A percentile compares a stretch with the other conserved stretches of the same genome.
Conservation (phyloP, 768 basidiomycete species). For the Pleurotus tuber-regium region DNA sequence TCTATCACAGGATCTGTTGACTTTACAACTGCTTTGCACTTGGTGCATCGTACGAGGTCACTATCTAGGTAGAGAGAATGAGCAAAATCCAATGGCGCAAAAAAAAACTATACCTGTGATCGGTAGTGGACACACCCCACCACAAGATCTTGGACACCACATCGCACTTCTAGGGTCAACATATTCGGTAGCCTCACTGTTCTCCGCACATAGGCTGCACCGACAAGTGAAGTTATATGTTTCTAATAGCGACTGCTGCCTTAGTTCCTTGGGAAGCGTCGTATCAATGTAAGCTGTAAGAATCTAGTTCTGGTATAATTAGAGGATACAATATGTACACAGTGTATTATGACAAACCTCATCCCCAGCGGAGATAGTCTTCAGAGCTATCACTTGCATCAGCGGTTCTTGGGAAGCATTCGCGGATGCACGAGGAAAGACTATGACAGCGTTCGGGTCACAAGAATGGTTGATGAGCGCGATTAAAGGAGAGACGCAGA, state of each 20-base stretch:
- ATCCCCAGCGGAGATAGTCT: conserved; percentile 58
- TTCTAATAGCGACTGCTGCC: conserved; percentile 58
- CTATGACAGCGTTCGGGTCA: conserved; percentile 84
- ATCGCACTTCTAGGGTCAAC: conserved; percentile 70
- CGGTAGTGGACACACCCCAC: conserved; percentile 59
- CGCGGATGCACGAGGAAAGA: conserved; percentile 66
- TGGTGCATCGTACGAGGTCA: conserved; percentile 45
- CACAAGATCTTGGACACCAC: conserved; percentile 67
- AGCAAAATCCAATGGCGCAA: background rate
- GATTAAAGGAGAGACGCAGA: conserved; percentile 73
- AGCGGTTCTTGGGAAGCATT: conserved; percentile 44
- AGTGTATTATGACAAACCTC: conserved; percentile 48
- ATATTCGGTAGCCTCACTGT: background rate
- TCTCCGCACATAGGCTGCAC: conserved; percentile 55
- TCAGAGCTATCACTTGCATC: conserved; percentile 73
- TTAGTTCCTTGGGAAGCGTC: conserved; percentile 55
- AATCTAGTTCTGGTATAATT: conserved; percentile 45
- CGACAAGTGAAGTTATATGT: conserved; percentile 79
- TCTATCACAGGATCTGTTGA: conserved; percentile 57
- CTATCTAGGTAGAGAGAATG: conserved; percentile 36
- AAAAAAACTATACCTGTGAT: conserved; percentile 30
- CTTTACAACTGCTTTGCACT: conserved; percentile 49
- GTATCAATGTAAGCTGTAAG: conserved; percentile 85
- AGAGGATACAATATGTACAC: background rate
- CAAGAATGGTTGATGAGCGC: conserved; percentile 91